phyloP scores from a whole-genome alignment of 495 filamentous ascomycete genomes.

The Talaromyces adpressus region DNA sequence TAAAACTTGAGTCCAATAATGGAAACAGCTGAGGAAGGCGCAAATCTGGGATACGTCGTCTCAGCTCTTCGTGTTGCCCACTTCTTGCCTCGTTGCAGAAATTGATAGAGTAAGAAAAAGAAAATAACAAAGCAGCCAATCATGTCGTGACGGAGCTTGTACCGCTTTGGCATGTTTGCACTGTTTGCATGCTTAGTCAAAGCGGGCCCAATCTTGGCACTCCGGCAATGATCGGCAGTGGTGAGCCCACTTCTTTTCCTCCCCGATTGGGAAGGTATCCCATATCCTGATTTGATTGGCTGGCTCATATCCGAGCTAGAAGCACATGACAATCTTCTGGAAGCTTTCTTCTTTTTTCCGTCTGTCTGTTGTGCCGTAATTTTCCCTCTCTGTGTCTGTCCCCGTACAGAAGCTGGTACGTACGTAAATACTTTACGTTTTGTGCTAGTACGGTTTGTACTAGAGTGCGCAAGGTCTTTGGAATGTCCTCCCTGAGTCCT shows the following conservation, averaged over 20 bases:
- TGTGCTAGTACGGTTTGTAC: too few relatives aligned
- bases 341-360: neutral
- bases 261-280: neutral
- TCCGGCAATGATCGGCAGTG: neutral
- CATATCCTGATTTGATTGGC: neutral
- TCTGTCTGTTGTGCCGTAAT: neutral
- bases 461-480: neutral
- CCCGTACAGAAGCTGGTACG: neutral
- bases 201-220: neutral
- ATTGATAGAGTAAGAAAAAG: neutral
- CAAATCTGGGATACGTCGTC: neutral
- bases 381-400: neutral
- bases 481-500: neutral
- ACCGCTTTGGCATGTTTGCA: constrained; percentile 5
- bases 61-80: neutral
- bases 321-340: constrained; percentile 4
- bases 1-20: neutral
- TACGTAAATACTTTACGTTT: neutral
- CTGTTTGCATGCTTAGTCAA: constrained; percentile 4
- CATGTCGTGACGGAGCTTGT: neutral
- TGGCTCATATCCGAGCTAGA: constrained; percentile 10
- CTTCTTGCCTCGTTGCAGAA: neutral
- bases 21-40: neutral
- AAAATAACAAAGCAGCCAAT: constrained; percentile 1
- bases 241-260: neutral